Evolutionary conservation across 371 early-diverging fungal genomes (phyloP).

Genomic region (Massospora cicadina): DNA sequence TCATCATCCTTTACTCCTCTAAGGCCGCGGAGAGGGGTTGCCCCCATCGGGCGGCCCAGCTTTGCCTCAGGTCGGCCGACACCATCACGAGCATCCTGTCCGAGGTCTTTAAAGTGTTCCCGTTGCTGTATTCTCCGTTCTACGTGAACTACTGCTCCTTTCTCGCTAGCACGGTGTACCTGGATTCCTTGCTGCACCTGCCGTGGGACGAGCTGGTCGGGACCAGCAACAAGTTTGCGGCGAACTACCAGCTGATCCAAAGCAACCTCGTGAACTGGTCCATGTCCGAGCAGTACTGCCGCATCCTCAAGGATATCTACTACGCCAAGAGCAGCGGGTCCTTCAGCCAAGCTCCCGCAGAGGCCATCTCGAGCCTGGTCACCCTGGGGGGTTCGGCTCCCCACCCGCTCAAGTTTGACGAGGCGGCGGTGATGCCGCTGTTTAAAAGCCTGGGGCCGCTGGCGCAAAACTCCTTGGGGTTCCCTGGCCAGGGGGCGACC

Average conservation of each 20-base stretch:
- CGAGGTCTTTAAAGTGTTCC: background rate
- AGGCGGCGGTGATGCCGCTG: background rate
- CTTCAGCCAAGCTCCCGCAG: background rate
- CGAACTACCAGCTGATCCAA: background rate
- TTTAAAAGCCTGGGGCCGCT: background rate
- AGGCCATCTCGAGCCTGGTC: background rate
- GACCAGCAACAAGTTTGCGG: background rate
- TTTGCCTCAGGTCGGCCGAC: background rate
- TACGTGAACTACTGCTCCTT: background rate
- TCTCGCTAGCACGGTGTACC: background rate
- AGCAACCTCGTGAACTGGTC: background rate
- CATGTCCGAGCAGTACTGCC: background rate
- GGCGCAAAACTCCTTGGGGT: background rate
- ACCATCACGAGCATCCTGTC: background rate
- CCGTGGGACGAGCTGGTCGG: background rate
- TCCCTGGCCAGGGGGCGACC: background rate
- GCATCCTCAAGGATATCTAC: background rate
- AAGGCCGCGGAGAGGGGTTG: background rate
- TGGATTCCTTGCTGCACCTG: background rate
- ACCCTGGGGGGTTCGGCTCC: background rate
- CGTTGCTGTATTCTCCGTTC: background rate
- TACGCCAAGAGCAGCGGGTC: background rate
- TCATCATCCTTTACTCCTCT: background rate
- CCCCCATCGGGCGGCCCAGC: background rate
- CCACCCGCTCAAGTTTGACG: background rate